Base-by-base conservation (phyloP, 2,329 filamentous ascomycete species). In the Sporothrix brunneoviolacea region DNA sequence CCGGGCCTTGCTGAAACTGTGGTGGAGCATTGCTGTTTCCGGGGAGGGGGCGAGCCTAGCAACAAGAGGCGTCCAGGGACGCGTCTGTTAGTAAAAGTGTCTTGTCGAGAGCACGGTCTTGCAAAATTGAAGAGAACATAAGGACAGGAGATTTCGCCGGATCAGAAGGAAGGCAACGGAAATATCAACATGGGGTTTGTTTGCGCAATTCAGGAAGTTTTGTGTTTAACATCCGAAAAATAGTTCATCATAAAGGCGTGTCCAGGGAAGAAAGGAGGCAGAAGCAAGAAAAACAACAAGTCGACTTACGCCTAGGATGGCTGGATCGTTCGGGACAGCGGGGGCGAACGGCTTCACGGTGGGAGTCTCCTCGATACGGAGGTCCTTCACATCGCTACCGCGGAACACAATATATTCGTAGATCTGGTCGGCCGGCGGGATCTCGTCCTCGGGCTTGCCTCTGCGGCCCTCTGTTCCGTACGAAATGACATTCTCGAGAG, bases 161-260 rank as follows among this genome's bases (percentile, higher is more conserved):
- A 83, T 95, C 90, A 96, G 90, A 95, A 96, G 91, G 91, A 96
- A 96, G 91, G 90, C 91, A 96, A 95, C 91, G 90, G 91, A 95
- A 84, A 86, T 84, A 82, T 95, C 91, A 84, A 95, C 91, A 95
- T 75, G 79, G 79, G 59, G 75, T 85, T 55, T 89, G 74, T 82
- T 83, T 95, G 90, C 90, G 89, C 89, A 86, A 85, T 86, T 86
- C 86, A 85, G 84, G 82, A 78, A 80, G 80, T 75, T 77, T 65
- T 80, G 76, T 78, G 72, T 71, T 94, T 95, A 88, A 93, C 88
- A 95, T 95, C 91, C 91, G 90, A 79, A 43, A n/a, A 85, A 88
- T 95, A 73, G 73, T 93, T 94, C 88, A 89, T 95, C 91, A 95
- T 82, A 62, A 52, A 42, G 42, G 52, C 40, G 32, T 36, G 50